A percentile compares a stretch with the other conserved stretches of the same genome.
Conservation (phyloP, 2,329 filamentous ascomycete species). For the Xylaria polymorpha region DNA sequence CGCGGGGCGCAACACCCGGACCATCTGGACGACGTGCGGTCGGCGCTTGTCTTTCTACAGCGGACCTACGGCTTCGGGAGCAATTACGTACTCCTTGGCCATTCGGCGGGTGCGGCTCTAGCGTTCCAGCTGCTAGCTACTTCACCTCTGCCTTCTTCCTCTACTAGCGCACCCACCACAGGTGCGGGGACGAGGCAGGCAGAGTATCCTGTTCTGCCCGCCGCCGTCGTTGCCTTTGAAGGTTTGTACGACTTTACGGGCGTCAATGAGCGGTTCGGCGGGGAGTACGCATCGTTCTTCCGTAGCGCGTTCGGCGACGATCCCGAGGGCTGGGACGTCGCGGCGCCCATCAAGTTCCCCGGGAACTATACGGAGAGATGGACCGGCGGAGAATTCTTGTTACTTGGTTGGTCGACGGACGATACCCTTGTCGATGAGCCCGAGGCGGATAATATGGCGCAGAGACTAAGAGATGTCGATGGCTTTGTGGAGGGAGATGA, state of each 20-base stretch:
- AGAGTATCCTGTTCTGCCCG: constrained; percentile 54
- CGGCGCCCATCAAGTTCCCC: constrained; percentile 63
- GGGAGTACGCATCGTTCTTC: constrained; percentile 68
- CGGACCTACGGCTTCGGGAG: constrained; percentile 56
- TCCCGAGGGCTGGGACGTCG: constrained; percentile 61
- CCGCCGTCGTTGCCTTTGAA: constrained; percentile 68
- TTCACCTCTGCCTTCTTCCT: constrained; percentile 2
- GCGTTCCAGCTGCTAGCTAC: constrained; percentile 68
- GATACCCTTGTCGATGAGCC: constrained; percentile 65
- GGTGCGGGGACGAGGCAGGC: constrained; percentile 40
- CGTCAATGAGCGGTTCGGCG: constrained; percentile 60
- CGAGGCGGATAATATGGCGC: constrained; percentile 69
- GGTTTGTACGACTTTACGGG: constrained; percentile 75
- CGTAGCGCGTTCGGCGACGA: constrained; percentile 70
- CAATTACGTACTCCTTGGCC: constrained; percentile 68
- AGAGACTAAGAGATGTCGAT: constrained; percentile 56
- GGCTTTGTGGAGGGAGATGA: constrained; percentile 41
- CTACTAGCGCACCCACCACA: constrained; percentile 38
- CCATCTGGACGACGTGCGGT: constrained; percentile 68
- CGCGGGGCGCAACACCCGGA: constrained; percentile 67
- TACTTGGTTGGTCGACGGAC: constrained; percentile 60
- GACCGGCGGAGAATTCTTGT: constrained; percentile 46
- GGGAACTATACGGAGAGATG: constrained; percentile 57
- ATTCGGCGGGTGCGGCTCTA: constrained; percentile 73
- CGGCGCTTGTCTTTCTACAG: constrained; percentile 63